Evolutionary conservation across 1,284 basidiomycete species (phyloP), one percentile per base, ranked within the genome.

Genomic region (Gomphus sp.): DNA sequence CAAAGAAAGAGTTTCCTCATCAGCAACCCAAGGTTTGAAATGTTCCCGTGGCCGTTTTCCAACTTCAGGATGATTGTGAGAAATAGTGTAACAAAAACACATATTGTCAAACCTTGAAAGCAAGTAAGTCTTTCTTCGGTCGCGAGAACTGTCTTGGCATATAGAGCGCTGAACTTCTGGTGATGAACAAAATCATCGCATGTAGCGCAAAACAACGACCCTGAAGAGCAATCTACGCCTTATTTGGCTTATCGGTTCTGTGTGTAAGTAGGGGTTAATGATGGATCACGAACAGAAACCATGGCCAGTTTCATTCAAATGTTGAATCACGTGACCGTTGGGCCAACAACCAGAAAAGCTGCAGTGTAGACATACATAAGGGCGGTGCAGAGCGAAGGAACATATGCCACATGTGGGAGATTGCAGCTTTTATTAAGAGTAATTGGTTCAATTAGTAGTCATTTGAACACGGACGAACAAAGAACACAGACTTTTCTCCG

Each of bases 331-430:
- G 67, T 87, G 89, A 18, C 73, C 76, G 53, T 72, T 74, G 18
- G 68, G 64, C 89, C 85, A 89, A 66, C 91, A 94, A 7, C 87
- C 91, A 31, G 82, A 76, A 66, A 79, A 89, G 4, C 80, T 67
- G 67, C 91, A 94, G n/a, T 87, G 80, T 10, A 93, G 73, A 65
- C 91, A 94, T 8, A 82, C 83, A 69, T 88, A 87, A 1, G 91
- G 89, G n/a, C 89, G 76, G 3, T 81, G 72, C 22, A 91, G 73
- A 0, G 82, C 67, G 0, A 77, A 60, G 4, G 74, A 69, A 67
- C 91, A 94, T 8, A 75, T 77, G 10, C 78, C 78, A 67, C 91
- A 93, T 7, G 76, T 71, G 9, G 90, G 89, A 28, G 74, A 65
- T 9, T 68, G 63, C 11, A 70, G 66, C 73, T 74, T 66, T 45